Percentiles rank a stretch among this genome's conserved stretches.
Evolutionary conservation across 805 yeast genomes (phyloP).

Genomic region (Candida parachauliodes): DNA sequence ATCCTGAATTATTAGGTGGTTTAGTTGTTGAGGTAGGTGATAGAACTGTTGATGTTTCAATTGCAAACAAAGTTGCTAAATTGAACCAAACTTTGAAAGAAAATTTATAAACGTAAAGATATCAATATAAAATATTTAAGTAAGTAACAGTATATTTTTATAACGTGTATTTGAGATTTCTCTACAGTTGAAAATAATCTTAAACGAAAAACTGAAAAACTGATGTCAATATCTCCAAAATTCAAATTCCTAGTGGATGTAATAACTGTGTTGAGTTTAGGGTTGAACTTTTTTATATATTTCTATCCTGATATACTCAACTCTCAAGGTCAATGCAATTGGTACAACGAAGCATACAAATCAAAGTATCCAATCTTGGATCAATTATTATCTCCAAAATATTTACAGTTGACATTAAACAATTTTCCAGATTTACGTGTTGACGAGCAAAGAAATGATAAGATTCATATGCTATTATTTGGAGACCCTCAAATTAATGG

Average conservation of each 20-base stretch:
- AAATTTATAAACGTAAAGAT: conserved; percentile 54
- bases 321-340: conserved; percentile 51
- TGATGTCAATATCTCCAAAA: conserved; percentile 2
- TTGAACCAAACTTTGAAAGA: conserved; percentile 86
- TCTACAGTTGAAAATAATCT: too few relatives aligned
- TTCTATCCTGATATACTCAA: conserved; percentile 65
- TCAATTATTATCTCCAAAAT: conserved; percentile 11
- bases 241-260: conserved; percentile 6
- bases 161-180: too few relatives aligned
- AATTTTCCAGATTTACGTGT: conserved; percentile 18
- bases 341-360: conserved; percentile 37
- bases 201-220: not conserved
- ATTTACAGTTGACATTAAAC: conserved; percentile 14
- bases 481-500: conserved; percentile 99
- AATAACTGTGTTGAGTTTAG: conserved; percentile 28
- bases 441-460: conserved; percentile 5
- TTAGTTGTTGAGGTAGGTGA: conserved; percentile 94
- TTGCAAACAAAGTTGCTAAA: conserved; percentile 78
- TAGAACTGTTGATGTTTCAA: conserved; percentile 91
- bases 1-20: conserved; percentile 94
- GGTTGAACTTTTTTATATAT: conserved; percentile 62
- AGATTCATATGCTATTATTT: conserved; percentile 67
- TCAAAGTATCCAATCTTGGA: conserved; percentile 9
- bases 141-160: not conserved
- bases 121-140: not conserved